Conservation (phyloP, 2,329 filamentous ascomycete genomes). For the Penicillium sp. region DNA sequence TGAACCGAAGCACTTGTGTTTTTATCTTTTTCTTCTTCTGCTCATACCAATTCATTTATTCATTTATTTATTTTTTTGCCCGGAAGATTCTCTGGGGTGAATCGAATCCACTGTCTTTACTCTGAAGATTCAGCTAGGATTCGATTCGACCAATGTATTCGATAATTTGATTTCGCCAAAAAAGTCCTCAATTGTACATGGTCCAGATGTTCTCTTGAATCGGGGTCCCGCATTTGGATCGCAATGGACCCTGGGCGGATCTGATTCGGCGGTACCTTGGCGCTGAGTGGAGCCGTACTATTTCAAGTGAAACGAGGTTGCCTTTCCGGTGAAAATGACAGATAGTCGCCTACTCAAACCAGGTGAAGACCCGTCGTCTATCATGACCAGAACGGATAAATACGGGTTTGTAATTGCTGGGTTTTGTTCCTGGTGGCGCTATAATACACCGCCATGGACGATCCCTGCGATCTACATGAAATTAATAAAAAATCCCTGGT, state of each 20-base stretch:
- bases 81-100: neutral
- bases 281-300: neutral
- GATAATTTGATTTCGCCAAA: neutral
- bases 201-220: neutral
- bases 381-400: neutral
- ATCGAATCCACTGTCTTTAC: neutral
- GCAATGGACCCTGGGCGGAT: neutral
- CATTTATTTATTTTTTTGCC: neutral
- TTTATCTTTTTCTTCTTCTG: conserved; percentile 6
- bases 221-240: neutral
- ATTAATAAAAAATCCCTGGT: neutral
- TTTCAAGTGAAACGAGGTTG: neutral
- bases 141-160: neutral
- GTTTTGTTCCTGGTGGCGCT: neutral
- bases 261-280: neutral
- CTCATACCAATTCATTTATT: conserved; percentile 13
- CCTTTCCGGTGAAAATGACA: neutral
- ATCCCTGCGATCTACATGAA: neutral
- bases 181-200: neutral
- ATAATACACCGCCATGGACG: neutral
- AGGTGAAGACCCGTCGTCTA: neutral
- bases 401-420: neutral
- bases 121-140: neutral
- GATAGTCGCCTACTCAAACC: neutral
- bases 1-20: neutral